Evolutionary conservation across 768 basidiomycete species (phyloP).

Genomic region (Lactarius tabidus): DNA sequence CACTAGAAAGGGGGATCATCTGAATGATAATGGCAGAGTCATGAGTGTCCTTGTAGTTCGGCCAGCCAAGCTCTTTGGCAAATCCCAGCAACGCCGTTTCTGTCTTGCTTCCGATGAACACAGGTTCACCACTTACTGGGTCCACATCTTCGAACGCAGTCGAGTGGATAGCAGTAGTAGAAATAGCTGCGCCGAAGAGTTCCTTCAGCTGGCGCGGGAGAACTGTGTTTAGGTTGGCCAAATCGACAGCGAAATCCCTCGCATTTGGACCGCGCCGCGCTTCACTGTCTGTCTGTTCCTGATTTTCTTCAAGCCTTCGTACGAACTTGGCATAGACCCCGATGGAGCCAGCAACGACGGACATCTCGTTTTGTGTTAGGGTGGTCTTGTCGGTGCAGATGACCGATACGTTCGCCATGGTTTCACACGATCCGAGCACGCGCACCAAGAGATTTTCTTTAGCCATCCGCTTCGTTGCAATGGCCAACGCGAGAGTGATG

Average conservation of each 20-base stretch:
- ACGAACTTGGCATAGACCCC: slow-evolving; percentile 96
- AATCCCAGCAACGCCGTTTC: slow-evolving; percentile 91
- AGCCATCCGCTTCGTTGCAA: slow-evolving; percentile 98
- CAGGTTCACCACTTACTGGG: slow-evolving; percentile 49
- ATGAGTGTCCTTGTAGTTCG: slow-evolving; percentile 61
- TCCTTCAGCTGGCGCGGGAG: slow-evolving; percentile 57
- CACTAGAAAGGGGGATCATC: slow-evolving; percentile 91
- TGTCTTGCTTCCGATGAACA: slow-evolving; percentile 92
- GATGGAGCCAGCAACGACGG: slow-evolving; percentile 91
- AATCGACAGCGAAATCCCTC: slow-evolving; percentile 85
- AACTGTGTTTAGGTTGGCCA: slow-evolving; percentile 58
- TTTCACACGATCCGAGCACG: slow-evolving; percentile 94
- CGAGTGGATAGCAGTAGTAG: slow-evolving; percentile 88
- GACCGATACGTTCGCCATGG: slow-evolving; percentile 97
- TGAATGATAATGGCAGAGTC: slow-evolving; percentile 62
- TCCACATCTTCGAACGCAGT: slow-evolving; percentile 89
- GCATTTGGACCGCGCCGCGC: slow-evolving; percentile 40
- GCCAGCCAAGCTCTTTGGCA: slow-evolving; percentile 77
- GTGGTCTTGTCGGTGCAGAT: slow-evolving; percentile 97
- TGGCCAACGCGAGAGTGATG: slow-evolving; percentile 92
- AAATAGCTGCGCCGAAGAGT: slow-evolving; percentile 81
- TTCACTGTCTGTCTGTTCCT: slow-evolving; percentile 65
- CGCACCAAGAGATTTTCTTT: slow-evolving; percentile 92
- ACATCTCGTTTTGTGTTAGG: slow-evolving; percentile 93
- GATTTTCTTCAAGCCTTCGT: slow-evolving; percentile 66